Conservation (phyloP, 1,284 basidiomycete genomes). For the Cutaneotrichosporon sp. region DNA sequence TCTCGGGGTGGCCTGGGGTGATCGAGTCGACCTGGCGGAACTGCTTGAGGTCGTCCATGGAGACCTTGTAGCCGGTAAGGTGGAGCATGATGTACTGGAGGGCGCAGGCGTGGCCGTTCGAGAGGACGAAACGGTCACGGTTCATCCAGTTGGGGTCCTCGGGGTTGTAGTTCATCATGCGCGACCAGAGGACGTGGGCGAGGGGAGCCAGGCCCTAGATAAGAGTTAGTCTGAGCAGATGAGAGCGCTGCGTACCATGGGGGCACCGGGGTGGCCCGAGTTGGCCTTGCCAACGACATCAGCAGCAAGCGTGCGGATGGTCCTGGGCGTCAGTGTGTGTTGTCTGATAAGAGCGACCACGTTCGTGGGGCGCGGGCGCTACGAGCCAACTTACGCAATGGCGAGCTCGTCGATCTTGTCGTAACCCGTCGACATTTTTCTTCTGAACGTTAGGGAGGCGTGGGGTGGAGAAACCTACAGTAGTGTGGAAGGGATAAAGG, state of each 20-base stretch:
- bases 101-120: constrained; percentile 58
- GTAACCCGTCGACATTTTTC: constrained; percentile 16
- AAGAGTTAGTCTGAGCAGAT: too few relatives aligned
- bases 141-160: constrained; percentile 87
- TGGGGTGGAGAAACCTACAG: neutral
- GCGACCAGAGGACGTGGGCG: constrained; percentile 78
- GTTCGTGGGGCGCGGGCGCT: neutral
- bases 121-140: constrained; percentile 59
- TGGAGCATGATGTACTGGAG: constrained; percentile 51
- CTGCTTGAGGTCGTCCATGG: constrained; percentile 49
- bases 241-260: constrained; percentile 63
- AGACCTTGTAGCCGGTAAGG: constrained; percentile 52
- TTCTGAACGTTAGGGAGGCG: neutral
- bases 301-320: constrained; percentile 50
- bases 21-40: constrained; percentile 71
- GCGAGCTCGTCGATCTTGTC: constrained; percentile 52
- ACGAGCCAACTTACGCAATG: constrained; percentile 29
- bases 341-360: neutral
- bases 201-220: constrained; percentile 68
- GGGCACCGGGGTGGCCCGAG: constrained; percentile 88
- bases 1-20: constrained; percentile 89
- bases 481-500: neutral
- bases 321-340: constrained; percentile 28
- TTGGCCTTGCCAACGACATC: constrained; percentile 61
- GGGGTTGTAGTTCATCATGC: constrained; percentile 77